Evolutionary conservation across 345 rosid species (phyloP).

Genomic region (Salix udensis): DNA sequence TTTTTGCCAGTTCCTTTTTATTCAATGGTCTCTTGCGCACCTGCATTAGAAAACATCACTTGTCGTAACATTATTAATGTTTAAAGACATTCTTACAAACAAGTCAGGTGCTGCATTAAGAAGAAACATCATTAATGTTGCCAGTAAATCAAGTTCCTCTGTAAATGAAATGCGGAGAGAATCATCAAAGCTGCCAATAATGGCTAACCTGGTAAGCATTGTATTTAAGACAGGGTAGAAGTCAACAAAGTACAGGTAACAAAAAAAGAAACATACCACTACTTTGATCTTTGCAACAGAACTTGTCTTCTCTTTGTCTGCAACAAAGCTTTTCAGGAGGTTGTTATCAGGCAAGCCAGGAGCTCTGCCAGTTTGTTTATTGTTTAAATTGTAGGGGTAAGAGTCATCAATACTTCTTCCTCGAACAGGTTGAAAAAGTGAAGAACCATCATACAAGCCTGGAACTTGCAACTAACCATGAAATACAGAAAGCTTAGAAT

Average conservation of each 20-base stretch:
- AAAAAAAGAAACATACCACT: conserved; percentile 56
- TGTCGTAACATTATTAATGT: not conserved
- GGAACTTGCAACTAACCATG: conserved; percentile 59
- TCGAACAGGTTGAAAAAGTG: conserved; percentile 59
- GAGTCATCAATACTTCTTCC: conserved; percentile 82
- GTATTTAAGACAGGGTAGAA: not conserved
- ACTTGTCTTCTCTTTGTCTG: conserved; percentile 73
- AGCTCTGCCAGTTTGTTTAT: conserved; percentile 63
- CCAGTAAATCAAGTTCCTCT: conserved; percentile 7
- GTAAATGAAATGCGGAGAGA: not conserved
- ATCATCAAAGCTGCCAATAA: not conserved
- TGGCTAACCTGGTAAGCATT: not conserved
- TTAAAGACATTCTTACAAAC: conserved; percentile 7
- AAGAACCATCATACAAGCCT: conserved; percentile 54
- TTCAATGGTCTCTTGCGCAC: conserved; percentile 97
- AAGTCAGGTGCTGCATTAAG: not conserved
- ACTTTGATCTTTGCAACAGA: conserved; percentile 99
- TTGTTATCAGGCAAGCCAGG: conserved; percentile 60
- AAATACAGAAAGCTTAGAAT: not conserved
- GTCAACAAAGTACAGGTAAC: not conserved
- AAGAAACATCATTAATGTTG: not conserved
- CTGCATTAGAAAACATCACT: conserved; percentile 36
- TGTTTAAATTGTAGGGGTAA: conserved; percentile 53
- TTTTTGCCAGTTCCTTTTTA: conserved; percentile 86
- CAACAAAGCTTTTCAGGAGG: conserved; percentile 65